phyloP scores from a whole-genome alignment of 495 filamentous ascomycete genomes.

The Aspergillus bertholletiae region DNA sequence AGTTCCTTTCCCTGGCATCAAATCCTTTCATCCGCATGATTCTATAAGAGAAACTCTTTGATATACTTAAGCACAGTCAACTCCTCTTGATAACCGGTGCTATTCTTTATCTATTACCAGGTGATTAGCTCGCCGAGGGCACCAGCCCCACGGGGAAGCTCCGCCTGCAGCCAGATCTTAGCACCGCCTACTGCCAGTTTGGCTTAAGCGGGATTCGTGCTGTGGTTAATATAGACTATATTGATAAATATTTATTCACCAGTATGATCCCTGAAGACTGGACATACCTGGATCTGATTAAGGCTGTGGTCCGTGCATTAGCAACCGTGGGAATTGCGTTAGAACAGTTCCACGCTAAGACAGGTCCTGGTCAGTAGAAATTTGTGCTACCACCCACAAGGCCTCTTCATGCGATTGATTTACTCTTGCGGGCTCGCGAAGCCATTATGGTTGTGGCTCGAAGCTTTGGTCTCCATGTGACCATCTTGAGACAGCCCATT shows the following conservation, averaged over 20 bases:
- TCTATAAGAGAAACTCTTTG: conserved; percentile 54
- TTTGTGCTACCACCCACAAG: conserved; percentile 59
- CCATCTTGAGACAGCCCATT: conserved; percentile 64
- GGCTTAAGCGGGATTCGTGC: conserved; percentile 43
- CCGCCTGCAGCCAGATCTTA: conserved; percentile 51
- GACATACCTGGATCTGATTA: conserved; percentile 49
- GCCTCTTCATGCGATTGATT: conserved; percentile 63
- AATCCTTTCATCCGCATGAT: conserved; percentile 56
- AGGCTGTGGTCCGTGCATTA: conserved; percentile 51
- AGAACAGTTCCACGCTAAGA: conserved; percentile 68
- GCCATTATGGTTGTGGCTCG: conserved; percentile 56
- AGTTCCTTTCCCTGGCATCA: conserved; percentile 67
- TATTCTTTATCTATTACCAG: conserved; percentile 53
- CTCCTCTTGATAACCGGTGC: conserved; percentile 44
- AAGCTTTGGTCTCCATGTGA: conserved; percentile 49
- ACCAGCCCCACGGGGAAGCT: conserved; percentile 46
- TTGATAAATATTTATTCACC: conserved; percentile 13
- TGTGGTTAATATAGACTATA: conserved; percentile 41
- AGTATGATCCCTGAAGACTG: conserved; percentile 16
- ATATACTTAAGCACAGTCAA: conserved; percentile 42
- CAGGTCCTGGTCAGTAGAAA: conserved; percentile 67
- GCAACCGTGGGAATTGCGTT: conserved; percentile 53
- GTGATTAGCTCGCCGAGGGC: conserved; percentile 44
- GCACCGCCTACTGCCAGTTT: conserved; percentile 43
- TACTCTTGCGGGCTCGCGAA: conserved; percentile 61